Percentiles rank a stretch among this genome's conserved stretches.
Evolutionary conservation across 2,329 filamentous ascomycete species (phyloP).

Genomic region (Monilinia vaccinii-corymbosi): DNA sequence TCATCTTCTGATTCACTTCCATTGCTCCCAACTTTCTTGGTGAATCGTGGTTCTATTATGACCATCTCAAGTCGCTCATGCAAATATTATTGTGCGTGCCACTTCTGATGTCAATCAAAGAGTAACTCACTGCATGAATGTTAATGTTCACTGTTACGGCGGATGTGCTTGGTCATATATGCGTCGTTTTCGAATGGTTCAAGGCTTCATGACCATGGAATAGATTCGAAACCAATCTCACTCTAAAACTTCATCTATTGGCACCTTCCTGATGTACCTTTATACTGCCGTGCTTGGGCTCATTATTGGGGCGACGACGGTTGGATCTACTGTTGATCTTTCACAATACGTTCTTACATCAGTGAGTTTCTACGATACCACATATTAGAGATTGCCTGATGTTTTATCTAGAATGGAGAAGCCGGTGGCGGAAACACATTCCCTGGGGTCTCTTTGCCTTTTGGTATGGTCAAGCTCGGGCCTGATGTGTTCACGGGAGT

Average conservation of each 20-base stretch:
- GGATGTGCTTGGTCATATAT: background rate
- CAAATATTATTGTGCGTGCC: background rate
- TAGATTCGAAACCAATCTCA: background rate
- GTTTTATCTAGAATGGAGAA: background rate
- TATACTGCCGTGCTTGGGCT: background rate
- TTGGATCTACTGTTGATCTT: constrained; percentile 1
- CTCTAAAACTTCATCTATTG: background rate
- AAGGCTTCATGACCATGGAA: background rate
- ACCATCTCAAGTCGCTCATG: background rate
- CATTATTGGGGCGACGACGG: background rate
- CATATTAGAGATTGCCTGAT: background rate
- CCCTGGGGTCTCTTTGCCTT: constrained; percentile 13
- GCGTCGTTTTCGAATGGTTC: background rate
- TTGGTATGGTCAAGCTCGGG: constrained; percentile 16
- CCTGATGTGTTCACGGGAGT: constrained; percentile 33
- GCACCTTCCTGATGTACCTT: background rate
- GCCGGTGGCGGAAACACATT: constrained; percentile 13
- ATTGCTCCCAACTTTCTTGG: background rate
- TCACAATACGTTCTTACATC: constrained; percentile 11
- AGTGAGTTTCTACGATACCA: background rate
- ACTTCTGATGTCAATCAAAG: background rate
- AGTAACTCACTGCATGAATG: background rate
- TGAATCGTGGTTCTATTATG: background rate
- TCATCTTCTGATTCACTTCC: background rate
- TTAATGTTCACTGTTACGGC: background rate